Evolutionary conservation across 768 basidiomycete genomes (phyloP), one percentile per base, ranked within the genome.

Genomic region (Tylopilus sp.): DNA sequence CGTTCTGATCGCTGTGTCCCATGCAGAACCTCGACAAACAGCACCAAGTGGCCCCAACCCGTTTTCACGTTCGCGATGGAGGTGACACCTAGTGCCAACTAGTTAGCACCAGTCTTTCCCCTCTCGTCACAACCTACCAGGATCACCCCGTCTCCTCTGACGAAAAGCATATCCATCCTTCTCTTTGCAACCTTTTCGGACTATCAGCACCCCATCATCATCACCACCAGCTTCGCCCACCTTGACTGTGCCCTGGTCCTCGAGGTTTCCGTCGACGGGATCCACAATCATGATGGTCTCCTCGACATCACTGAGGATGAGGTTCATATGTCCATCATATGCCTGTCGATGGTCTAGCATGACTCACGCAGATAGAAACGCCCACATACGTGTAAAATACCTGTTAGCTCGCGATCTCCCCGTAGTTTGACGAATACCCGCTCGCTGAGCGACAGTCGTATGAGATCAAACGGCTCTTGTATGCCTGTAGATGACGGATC

Each of bases 251-350:
- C 79, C 79, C 46, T 80, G 76, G 3, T 74, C 75, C 50, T 79
- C 77, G 8, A 76, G 70, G 11, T 73, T 81, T 39, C 79, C 79
- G 31, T 95, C 93, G n/a, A 79, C 73, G 2, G 79, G 73, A 57
- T 98, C 94, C n/a, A 98, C 92, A 56, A 97, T 78, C 82, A 95
- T 89, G 56, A 98, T 92, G 3, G 88, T 94, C 74, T 99, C 97
- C 67, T 98, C 95, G 15, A 98, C 97, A 65, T 98, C 91, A 62
- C 91, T 94, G 61, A 99, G 78, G 56, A 99, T 97, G 61, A 99
- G 78, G 70, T 99, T 98, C 97, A 98, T 98, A 71, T 98, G 97
- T n/a, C 95, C 97, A 73, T 99, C 97, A 64, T 98, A 98, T 20
- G 97, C 97, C 97, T 99, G 63, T 59, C 51, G 25, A 57, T 22